Evolutionary conservation across 768 basidiomycete genomes (phyloP).

Genomic region (Hygrophorus pudorinus): DNA sequence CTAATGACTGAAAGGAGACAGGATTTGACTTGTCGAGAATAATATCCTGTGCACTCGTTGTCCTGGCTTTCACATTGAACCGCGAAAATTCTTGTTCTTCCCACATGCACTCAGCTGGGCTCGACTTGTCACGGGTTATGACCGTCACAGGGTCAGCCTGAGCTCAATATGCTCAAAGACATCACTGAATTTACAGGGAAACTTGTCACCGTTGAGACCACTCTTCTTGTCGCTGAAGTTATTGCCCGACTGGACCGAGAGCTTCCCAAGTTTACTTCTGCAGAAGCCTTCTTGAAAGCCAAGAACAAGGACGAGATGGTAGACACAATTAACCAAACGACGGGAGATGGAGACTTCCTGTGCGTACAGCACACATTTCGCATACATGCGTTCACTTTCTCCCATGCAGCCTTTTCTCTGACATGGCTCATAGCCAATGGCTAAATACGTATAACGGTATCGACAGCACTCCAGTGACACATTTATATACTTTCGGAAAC

Average conservation of each 20-base stretch:
- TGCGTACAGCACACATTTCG: constrained; percentile 15
- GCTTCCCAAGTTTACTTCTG: constrained; percentile 28
- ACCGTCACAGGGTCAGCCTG: too few species aligned
- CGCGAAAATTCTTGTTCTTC: too few species aligned
- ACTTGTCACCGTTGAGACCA: constrained; percentile 33
- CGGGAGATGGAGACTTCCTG: constrained; percentile 33
- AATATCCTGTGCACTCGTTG: neutral
- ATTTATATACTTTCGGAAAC: constrained; percentile 41
- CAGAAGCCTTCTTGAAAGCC: constrained; percentile 16
- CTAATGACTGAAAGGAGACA: constrained; percentile 44
- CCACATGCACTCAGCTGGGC: too few species aligned
- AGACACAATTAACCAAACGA: constrained; percentile 19
- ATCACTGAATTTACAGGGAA: constrained; percentile 27
- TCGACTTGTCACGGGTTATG: too few species aligned
- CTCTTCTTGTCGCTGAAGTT: constrained; percentile 30
- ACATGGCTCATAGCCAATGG: constrained; percentile 27
- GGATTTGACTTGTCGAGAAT: constrained; percentile 3
- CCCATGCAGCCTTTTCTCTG: constrained; percentile 29
- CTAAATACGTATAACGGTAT: constrained; percentile 21
- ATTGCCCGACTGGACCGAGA: constrained; percentile 32
- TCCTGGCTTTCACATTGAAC: neutral
- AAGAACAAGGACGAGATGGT: constrained; percentile 29
- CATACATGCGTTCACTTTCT: neutral
- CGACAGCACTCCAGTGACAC: constrained; percentile 18
- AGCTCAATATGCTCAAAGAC: constrained; percentile 4